Base-by-base conservation (phyloP, 2,329 filamentous ascomycete species). In the Scedosporium boydii region DNA sequence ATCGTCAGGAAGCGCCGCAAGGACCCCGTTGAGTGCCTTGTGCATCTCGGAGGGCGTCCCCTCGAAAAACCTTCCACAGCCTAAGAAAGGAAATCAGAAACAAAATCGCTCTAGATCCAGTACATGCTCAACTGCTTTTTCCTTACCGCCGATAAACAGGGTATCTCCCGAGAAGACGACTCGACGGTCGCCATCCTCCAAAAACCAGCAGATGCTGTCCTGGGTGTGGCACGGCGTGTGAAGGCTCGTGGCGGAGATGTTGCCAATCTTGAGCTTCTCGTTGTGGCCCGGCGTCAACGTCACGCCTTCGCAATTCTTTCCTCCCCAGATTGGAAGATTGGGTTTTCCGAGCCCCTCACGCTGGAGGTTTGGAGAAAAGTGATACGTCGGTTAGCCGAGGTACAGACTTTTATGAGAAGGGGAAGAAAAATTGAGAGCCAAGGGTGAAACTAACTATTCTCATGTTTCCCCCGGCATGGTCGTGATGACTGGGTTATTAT, bases 151-250 rank as follows among this genome's bases (percentile, higher is more conserved):
- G 71, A 96, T 93, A 77, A 99, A 99, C 44, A 99, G 79, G 0
- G 95, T 99, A 73, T 99, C 95, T 9, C 95, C 95, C 0, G 95
- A 98, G 71, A 99, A 99, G 3, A 99, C 91, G 6, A 83, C 93
- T 69, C 84, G 87, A 63, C 83, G 77, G 58, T 85, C 79, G 21
- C 86, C 87, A 70, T 99, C 93, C 75, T 96, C 85, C 79, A 95
- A 87, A 68, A 87, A 91, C 79, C 87, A 99, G 80, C 95, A 99
- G 72, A 99, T 96, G 74, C 93, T 97, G 77, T 99, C 95, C 77
- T 97, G 93, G 1, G 95, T 99, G 74, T 99, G 95, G 75, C 95
- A 99, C 1, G 95, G 95, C 12, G 95, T 99, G 76, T 98, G 90
- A n/a, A 98, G 79, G 26, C 90, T 89, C 72, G 85, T 93, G 63